phyloP scores from a whole-genome alignment of 305 asterid species.

The Solanum aculeatissimum region DNA sequence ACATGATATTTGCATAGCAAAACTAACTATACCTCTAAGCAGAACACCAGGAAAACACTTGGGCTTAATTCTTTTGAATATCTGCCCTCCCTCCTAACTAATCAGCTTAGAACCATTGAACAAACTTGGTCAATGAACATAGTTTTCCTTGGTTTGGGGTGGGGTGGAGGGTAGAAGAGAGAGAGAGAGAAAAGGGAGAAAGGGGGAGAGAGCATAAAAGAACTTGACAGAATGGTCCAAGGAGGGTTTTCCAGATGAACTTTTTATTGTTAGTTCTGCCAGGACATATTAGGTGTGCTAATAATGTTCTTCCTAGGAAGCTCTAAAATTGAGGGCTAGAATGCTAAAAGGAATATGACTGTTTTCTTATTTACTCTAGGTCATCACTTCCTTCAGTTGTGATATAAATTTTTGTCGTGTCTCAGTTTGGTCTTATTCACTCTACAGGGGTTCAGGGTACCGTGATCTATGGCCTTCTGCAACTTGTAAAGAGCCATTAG shows the following conservation, averaged over 20 bases:
- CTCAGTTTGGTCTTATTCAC: not conserved
- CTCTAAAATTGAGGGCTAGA: not conserved
- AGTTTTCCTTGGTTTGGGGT: not conserved
- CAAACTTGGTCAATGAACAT: not conserved
- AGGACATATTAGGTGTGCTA: not conserved
- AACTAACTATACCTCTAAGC: not conserved
- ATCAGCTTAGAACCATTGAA: not conserved
- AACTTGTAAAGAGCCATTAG: conserved; percentile 85
- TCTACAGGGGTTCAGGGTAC: conserved; percentile 79
- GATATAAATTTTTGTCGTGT: not conserved
- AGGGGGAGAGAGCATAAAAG: too few species aligned
- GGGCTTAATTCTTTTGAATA: not conserved
- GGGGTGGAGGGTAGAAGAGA: not conserved
- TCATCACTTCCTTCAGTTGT: not conserved
- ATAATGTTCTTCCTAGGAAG: not conserved
- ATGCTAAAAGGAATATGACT: not conserved
- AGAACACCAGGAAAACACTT: not conserved
- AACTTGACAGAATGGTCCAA: too few species aligned
- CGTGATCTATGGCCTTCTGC: conserved; percentile 96
- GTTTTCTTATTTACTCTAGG: not conserved
- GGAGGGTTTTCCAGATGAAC: not conserved
- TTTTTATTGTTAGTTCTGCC: not conserved
- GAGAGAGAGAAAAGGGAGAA: too few species aligned
- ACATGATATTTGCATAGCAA: not conserved
- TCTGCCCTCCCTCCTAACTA: not conserved